phyloP scores from a whole-genome alignment of 441 rosid genomes.

The Pelargonium cotyledonis region DNA sequence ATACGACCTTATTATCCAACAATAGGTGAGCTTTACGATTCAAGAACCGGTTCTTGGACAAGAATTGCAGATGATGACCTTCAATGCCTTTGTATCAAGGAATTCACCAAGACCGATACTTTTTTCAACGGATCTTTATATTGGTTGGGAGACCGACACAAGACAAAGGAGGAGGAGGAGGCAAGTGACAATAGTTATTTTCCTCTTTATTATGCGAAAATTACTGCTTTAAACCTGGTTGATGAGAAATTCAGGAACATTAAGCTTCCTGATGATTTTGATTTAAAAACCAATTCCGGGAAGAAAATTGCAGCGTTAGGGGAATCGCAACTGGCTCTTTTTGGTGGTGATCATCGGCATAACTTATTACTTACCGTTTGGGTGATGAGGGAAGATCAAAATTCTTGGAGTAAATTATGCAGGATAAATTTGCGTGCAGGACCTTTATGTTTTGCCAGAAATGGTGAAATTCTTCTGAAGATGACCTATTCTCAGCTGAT shows the following conservation, averaged over 20 bases:
- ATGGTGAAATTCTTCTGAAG: background rate
- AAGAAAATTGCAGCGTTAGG: background rate
- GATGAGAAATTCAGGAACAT: background rate
- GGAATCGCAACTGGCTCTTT: conserved; percentile 1
- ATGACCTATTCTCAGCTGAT: background rate
- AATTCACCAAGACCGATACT: background rate
- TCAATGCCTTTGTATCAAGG: background rate
- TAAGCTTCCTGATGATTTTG: background rate
- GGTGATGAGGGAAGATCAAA: background rate
- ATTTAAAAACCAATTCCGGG: background rate
- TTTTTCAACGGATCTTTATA: background rate
- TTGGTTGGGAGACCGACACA: background rate
- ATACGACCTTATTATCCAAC: background rate
- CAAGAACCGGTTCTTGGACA: background rate
- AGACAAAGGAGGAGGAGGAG: conserved; percentile 5
- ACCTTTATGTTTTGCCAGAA: background rate
- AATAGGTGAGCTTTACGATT: background rate
- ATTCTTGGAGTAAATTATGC: background rate
- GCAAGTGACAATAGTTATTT: background rate
- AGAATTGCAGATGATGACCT: background rate
- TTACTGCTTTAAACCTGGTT: background rate
- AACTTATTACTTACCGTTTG: background rate
- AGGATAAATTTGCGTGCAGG: background rate
- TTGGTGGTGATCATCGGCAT: background rate
- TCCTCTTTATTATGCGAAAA: background rate